Base-by-base conservation (phyloP, 2,329 filamentous ascomycete species). In the Aspergillus quadrilineatus region DNA sequence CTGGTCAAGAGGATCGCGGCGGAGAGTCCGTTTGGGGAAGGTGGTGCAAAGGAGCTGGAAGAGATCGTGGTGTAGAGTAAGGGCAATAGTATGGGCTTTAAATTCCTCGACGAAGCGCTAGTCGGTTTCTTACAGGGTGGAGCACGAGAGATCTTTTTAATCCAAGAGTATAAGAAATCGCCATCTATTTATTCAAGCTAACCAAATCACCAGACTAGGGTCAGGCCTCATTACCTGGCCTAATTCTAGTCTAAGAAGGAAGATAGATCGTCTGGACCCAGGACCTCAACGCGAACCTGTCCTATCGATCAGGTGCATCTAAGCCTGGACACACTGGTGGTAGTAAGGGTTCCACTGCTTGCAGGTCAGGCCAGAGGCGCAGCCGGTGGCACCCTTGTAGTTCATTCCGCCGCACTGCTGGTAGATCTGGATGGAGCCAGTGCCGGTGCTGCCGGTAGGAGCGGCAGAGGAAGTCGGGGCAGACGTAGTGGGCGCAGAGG, bases 331-430 rank as follows among this genome's bases (percentile, higher is more conserved):
- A 15, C 63, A 65, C 60, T 65, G 63, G 58, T 56, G 54, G 58
- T 65, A 65, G 60, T 58, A 65, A 34, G 58, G 56, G 61, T 65
- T 65, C 58, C 56, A 63, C 53, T 62, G 15, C 55, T 62, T 58
- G 61, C 63, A 65, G 28, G 50, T 47, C 8, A 62, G 53, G n/a
- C 61, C 61, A 10, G 30, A 30, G 15, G 57, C 63, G 17, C 63
- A 65, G 37, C 44, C 29, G 5, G 50, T 53, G 32, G 56, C n/a
- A 5, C 60, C 60, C 26, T 52, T 50, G 58, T 52, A 58, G 58
- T 53, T 55, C 9, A 60, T 28, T 7, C 63, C 63, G 46, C 63
- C 63, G 55, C 63, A 65, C 42, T 53, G 63, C 48, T 57, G n/a
- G 29, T 41, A 65, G 22, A 53, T 29, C 53, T 60, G 58, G 46